A percentile compares a stretch with the other conserved stretches of the same genome.
Conservation (phyloP, 179 eudicot species). For the Monotropa hypopitys region DNA sequence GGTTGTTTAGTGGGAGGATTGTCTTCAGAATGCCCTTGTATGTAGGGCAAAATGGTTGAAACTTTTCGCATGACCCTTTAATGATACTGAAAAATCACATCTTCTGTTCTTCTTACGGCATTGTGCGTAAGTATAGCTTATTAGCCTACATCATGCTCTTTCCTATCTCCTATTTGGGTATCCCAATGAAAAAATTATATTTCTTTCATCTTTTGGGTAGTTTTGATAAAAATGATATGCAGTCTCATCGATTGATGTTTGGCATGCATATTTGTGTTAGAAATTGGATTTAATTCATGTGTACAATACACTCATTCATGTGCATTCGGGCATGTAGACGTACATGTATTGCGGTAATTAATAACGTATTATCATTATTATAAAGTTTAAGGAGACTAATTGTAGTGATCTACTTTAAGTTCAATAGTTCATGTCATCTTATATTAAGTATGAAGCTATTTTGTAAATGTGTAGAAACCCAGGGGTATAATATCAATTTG, state of each 20-base stretch:
- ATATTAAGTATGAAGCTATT: no score
- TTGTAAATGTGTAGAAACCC: no score
- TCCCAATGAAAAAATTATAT: not conserved
- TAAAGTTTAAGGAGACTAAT: no score
- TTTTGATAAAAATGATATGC: not conserved
- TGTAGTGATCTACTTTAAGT: no score
- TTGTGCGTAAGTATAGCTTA: not conserved
- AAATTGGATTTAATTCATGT: no score
- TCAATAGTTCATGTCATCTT: no score
- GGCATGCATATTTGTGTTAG: not conserved
- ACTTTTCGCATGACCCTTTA: no score
- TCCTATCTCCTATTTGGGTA: not conserved
- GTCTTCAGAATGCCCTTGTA: not conserved
- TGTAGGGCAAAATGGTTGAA: not conserved
- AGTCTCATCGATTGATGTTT: not conserved
- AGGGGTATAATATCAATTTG: no score
- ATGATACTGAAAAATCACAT: not conserved
- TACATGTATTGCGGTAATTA: no score
- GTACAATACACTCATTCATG: no score
- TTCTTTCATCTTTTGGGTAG: not conserved
- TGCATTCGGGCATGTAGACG: no score
- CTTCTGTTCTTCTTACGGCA: not conserved
- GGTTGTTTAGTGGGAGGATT: not conserved
- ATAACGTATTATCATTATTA: no score
- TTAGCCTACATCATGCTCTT: not conserved